Percentiles rank a stretch among this genome's conserved stretches.
Conservation (phyloP, 1,139 yeast species). For the Saccharomyces hybrid region DNA sequence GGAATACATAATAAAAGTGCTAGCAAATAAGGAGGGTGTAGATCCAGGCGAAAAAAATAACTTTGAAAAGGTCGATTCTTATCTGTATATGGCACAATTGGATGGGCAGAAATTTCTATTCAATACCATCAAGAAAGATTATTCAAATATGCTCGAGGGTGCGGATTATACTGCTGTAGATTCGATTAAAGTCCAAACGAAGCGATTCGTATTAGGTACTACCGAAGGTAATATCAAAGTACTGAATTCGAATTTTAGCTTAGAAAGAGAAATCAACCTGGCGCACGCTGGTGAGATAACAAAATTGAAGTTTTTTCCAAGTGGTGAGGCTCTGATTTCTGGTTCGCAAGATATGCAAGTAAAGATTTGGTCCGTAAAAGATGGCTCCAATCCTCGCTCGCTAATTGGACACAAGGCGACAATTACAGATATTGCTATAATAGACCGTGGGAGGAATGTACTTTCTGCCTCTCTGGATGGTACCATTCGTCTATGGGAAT, state of each 20-base stretch:
- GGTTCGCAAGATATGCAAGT: conserved; percentile 49
- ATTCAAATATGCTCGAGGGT: not conserved
- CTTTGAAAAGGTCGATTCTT: conserved; percentile 7
- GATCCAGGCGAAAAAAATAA: conserved; percentile 10
- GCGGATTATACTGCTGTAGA: conserved; percentile 10
- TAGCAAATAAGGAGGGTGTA: conserved; percentile 6
- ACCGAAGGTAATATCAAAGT: conserved; percentile 36
- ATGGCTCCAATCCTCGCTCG: conserved; percentile 43
- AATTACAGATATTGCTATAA: conserved; percentile 40
- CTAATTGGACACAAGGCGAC: conserved; percentile 41
- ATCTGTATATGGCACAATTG: conserved; percentile 10
- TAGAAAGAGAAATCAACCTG: conserved; percentile 22
- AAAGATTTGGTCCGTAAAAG: conserved; percentile 47
- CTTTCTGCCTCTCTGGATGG: conserved; percentile 48
- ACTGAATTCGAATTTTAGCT: conserved; percentile 13
- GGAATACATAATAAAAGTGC: conserved; percentile 15
- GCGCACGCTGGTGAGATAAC: conserved; percentile 46
- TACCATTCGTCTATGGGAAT: conserved; percentile 55
- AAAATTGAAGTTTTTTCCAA: conserved; percentile 44
- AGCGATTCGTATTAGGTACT: conserved; percentile 36
- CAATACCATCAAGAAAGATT: conserved; percentile 9
- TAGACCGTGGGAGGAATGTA: conserved; percentile 62
- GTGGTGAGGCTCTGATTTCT: conserved; percentile 49
- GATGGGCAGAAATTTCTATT: conserved; percentile 12
- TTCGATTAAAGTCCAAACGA: conserved; percentile 1